These are phyloP conservation scores for Canavalia gladiata DNA, from an alignment of 306 rosid genomes.

Conservation along the genomic window DNA sequence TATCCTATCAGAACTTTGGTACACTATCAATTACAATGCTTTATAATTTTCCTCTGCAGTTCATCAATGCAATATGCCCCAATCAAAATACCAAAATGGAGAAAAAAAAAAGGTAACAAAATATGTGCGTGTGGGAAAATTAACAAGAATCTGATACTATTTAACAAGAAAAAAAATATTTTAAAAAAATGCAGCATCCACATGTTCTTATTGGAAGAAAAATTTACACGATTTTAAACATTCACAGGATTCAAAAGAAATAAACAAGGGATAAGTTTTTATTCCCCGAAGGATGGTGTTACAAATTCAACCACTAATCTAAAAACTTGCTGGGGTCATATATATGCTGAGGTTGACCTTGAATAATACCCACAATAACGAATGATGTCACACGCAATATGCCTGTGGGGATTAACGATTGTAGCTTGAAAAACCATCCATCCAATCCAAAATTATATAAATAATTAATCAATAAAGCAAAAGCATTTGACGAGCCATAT, in stretches of 20 bases:
- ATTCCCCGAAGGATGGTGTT: conserved; percentile 35
- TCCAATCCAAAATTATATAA: neutral
- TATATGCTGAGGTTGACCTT: conserved; percentile 12
- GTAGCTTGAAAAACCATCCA: neutral
- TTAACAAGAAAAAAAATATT: neutral
- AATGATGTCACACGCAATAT: conserved; percentile 24
- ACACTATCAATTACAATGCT: neutral
- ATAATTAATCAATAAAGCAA: neutral
- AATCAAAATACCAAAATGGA: conserved; percentile 25
- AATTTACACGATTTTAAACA: neutral
- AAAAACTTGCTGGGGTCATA: neutral
- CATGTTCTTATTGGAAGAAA: conserved; percentile 1
- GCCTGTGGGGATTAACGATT: conserved; percentile 1
- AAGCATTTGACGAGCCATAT: conserved; percentile 17
- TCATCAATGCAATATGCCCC: neutral
- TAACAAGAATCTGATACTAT: conserved; percentile 27
- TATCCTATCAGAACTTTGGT: conserved; percentile 10
- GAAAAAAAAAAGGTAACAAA: neutral
- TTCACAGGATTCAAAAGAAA: conserved; percentile 17
- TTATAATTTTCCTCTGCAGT: conserved; percentile 4
- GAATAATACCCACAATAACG: conserved; percentile 27
- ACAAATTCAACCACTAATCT: conserved; percentile 46
- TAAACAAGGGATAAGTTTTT: conserved; percentile 18
- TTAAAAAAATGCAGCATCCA: conserved; percentile 11
- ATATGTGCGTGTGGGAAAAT: neutral